Conservation (phyloP, 257 asterid species). For the Echites panduratus region DNA sequence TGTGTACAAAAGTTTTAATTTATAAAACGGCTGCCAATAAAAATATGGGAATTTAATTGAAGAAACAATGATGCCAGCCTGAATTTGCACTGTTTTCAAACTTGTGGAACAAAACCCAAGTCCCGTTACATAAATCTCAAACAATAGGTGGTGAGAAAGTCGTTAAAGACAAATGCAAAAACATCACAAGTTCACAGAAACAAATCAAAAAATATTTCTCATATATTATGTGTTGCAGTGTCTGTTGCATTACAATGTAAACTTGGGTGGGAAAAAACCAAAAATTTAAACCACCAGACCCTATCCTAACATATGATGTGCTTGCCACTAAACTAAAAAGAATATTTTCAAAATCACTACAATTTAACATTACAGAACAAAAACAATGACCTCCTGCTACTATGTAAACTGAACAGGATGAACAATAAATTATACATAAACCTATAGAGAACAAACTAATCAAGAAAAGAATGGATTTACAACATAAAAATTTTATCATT, state of each 20-base stretch:
- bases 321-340: slow-evolving; percentile 20
- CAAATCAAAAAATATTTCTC: slow-evolving; percentile 11
- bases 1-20: neutral
- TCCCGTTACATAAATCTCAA: too few species aligned
- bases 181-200: neutral
- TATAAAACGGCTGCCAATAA: neutral
- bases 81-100: neutral
- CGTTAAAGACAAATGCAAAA: neutral
- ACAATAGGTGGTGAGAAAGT: neutral
- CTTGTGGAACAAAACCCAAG: too few species aligned
- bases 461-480: slow-evolving; percentile 45
- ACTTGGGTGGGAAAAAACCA: slow-evolving; percentile 5
- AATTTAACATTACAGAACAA: neutral
- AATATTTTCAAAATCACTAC: slow-evolving; percentile 7
- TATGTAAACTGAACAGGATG: slow-evolving; percentile 20
- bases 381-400: neutral
- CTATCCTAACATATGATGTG: slow-evolving; percentile 2
- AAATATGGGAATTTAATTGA: neutral
- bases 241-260: slow-evolving; percentile 15
- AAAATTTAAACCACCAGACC: slow-evolving; percentile 9
- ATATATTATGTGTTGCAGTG: slow-evolving; percentile 7
- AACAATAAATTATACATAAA: slow-evolving; percentile 23
- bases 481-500: slow-evolving; percentile 20
- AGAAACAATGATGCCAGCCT: neutral
- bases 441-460: slow-evolving; percentile 17